These are phyloP conservation scores for Borealophlyctis nickersoniae DNA, from an alignment of 192 early-diverging fungal genomes.

Conservation along the genomic window DNA sequence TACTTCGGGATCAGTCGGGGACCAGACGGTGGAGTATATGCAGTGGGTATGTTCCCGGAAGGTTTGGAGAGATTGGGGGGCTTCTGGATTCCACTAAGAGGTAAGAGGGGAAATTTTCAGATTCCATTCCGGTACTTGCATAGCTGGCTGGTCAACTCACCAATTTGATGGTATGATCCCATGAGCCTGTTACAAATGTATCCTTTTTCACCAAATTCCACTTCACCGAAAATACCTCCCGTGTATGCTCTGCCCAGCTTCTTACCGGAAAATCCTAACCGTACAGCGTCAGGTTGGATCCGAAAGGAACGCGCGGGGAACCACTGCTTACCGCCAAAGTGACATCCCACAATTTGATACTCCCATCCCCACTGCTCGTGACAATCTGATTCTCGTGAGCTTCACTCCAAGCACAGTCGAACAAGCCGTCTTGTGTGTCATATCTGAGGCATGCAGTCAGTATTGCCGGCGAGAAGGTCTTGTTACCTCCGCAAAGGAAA, in stretches of 20 bases:
- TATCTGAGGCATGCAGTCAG: slow-evolving; percentile 56
- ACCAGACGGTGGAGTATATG: slow-evolving; percentile 88
- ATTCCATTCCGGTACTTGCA: too few relatives aligned
- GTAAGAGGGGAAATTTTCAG: too few relatives aligned
- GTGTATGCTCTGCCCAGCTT: slow-evolving; percentile 89
- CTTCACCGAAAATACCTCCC: slow-evolving; percentile 90
- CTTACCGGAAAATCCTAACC: slow-evolving; percentile 82
- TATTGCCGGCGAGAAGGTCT: neutral
- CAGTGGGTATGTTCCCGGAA: slow-evolving; percentile 89
- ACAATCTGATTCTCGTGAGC: slow-evolving; percentile 91
- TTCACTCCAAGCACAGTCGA: slow-evolving; percentile 95
- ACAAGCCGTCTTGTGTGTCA: slow-evolving; percentile 96
- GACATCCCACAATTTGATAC: slow-evolving; percentile 91
- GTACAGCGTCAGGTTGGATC: neutral
- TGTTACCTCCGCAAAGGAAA: neutral
- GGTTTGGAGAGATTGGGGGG: slow-evolving; percentile 72
- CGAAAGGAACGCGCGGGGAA: neutral
- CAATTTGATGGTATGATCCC: slow-evolving; percentile 93
- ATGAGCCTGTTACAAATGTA: slow-evolving; percentile 85
- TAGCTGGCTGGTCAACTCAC: too few relatives aligned
- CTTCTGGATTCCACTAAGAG: slow-evolving; percentile 80
- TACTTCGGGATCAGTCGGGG: slow-evolving; percentile 67
- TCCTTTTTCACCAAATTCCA: slow-evolving; percentile 94
- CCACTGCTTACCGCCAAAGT: slow-evolving; percentile 63
- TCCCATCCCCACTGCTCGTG: slow-evolving; percentile 90